Conservation (phyloP, 495 filamentous ascomycete genomes). For the Extremus antarcticus region DNA sequence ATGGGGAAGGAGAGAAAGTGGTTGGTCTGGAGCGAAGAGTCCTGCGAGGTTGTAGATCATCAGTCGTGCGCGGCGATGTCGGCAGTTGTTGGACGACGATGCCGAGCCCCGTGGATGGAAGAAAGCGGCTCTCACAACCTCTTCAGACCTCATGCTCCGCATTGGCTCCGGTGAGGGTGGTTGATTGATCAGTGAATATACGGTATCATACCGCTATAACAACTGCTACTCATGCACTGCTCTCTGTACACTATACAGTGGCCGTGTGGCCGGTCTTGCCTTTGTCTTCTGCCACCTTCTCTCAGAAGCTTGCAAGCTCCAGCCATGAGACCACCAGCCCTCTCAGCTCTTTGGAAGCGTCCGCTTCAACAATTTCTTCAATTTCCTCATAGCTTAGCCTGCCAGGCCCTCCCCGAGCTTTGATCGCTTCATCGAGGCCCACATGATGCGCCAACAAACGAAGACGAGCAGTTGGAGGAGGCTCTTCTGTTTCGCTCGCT, state of each 20-base stretch:
- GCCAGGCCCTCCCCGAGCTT: slow-evolving; percentile 9
- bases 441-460: slow-evolving; percentile 7
- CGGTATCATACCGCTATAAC: too few species aligned
- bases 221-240: background rate
- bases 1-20: background rate
- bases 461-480: slow-evolving; percentile 7
- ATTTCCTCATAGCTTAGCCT: slow-evolving; percentile 16
- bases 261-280: too few species aligned
- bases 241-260: background rate
- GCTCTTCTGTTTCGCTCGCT: background rate
- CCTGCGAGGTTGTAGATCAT: background rate
- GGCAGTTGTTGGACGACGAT: background rate
- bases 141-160: too few species aligned
- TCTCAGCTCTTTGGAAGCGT: slow-evolving; percentile 1
- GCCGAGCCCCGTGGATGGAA: background rate
- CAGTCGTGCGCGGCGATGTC: background rate
- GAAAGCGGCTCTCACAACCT: background rate
- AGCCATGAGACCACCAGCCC: slow-evolving; percentile 15
- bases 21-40: background rate
- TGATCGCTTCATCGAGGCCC: slow-evolving; percentile 7
- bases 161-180: too few species aligned
- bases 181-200: too few species aligned
- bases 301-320: slow-evolving; percentile 17
- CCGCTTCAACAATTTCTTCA: slow-evolving; percentile 6
- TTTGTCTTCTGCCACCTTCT: too few species aligned